Conservation (phyloP, 352 stramenopile species). For the Globisporangium polare region DNA sequence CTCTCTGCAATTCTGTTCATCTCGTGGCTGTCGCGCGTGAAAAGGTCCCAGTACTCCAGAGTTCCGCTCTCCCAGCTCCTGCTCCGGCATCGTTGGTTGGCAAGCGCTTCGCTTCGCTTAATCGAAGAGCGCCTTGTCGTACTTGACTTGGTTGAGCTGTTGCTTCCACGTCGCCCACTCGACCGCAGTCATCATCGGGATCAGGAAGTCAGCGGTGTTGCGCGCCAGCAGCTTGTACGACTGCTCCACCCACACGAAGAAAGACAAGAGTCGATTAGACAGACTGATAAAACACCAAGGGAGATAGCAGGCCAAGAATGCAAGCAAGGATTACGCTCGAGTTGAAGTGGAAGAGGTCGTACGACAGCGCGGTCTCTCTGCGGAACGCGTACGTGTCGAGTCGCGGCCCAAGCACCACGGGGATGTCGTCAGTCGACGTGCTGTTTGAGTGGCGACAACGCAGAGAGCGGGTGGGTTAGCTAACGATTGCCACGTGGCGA, state of each 20-base stretch:
- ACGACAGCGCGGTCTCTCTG: constrained; percentile 48
- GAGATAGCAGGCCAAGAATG: background rate
- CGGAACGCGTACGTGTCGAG: constrained; percentile 74
- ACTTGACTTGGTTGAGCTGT: constrained; percentile 62
- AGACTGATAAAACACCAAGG: background rate
- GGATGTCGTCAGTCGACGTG: constrained; percentile 56
- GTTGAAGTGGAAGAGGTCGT: constrained; percentile 82
- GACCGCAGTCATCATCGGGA: constrained; percentile 78
- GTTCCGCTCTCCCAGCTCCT: background rate
- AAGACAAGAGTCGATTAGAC: background rate
- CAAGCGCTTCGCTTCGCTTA: constrained; percentile 17
- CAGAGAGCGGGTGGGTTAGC: background rate
- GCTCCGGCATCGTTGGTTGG: background rate
- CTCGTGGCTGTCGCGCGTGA: constrained; percentile 1
- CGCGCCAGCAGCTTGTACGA: constrained; percentile 73
- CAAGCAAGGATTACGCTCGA: constrained; percentile 45
- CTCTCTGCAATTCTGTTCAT: constrained; percentile 12
- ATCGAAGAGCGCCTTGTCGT: constrained; percentile 80
- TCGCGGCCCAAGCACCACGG: constrained; percentile 66
- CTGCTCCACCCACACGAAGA: constrained; percentile 21
- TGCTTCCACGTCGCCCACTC: constrained; percentile 86
- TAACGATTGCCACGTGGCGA: background rate
- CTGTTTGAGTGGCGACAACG: constrained; percentile 20
- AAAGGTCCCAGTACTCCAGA: background rate
- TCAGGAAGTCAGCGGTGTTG: constrained; percentile 71